A percentile compares a stretch with the other conserved stretches of the same genome.
phyloP scores from a whole-genome alignment of 345 rosid species.

The Pugionium dolabratum region DNA sequence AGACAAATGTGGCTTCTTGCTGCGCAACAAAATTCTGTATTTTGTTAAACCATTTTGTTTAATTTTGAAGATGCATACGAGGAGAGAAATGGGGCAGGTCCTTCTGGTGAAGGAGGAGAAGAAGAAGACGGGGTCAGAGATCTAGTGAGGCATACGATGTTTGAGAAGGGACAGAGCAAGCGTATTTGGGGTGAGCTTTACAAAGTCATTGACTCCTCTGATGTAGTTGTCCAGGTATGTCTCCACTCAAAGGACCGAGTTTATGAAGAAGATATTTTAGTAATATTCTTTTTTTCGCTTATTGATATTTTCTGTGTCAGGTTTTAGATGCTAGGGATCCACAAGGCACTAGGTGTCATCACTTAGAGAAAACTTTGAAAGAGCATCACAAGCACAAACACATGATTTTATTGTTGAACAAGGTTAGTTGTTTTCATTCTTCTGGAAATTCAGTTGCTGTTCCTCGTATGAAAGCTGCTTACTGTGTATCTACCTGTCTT shows the following conservation, averaged over 20 bases:
- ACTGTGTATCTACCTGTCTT: background rate
- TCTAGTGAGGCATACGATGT: conserved; percentile 90
- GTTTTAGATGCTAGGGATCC: conserved; percentile 99
- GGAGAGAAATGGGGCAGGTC: conserved; percentile 48
- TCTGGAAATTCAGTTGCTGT: conserved; percentile 5
- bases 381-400: conserved; percentile 92
- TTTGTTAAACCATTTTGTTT: background rate
- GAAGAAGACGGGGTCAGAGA: conserved; percentile 86
- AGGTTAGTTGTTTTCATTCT: conserved; percentile 49
- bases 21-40: too few species aligned
- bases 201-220: conserved; percentile 96
- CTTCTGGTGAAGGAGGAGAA: conserved; percentile 51
- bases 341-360: conserved; percentile 87
- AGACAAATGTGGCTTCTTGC: background rate
- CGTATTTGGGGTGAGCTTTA: conserved; percentile 99
- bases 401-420: conserved; percentile 87
- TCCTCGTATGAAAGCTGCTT: background rate
- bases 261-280: background rate
- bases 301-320: conserved; percentile 38
- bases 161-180: conserved; percentile 98
- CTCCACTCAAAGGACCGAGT: background rate
- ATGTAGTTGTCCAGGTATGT: conserved; percentile 88
- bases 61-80: conserved; percentile 64
- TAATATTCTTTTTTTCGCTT: background rate
- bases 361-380: conserved; percentile 82